Base-by-base conservation (phyloP, 495 filamentous ascomycete species). In the Penicillium desertorum region DNA sequence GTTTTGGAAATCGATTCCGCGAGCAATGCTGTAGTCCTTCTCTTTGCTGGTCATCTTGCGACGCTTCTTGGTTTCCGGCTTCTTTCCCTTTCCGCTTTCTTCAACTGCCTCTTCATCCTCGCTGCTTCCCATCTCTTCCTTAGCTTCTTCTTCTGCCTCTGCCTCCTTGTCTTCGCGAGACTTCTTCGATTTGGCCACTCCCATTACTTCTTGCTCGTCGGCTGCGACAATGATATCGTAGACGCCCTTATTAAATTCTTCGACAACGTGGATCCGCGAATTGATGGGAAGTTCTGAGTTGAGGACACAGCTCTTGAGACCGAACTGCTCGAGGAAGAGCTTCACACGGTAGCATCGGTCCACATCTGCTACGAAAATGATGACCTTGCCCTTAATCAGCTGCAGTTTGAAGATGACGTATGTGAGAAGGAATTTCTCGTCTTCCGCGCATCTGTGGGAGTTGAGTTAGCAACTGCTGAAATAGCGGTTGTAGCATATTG, bases 151-250 rank as follows among this genome's bases (percentile, higher is more conserved):
- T 19, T 56, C 45, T 19, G 54, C 57, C 6, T 34, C 43, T 36
- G 34, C 51, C 12, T 63, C 58, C 12, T 62, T 57, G n/a, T 57
- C 57, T 8, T 67, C 68, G 32, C 62, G 60, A 11, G 61, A 52
- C 50, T 72, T 76, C 59, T 69, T 69, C 50, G 67, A 81, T 70
- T 62, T 80, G 66, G 65, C 83, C 5, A 48, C 57, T 4, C 89
- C 89, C 52, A 96, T 65, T 5, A 95, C 79, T 68, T 96, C 92
- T 66, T 89, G 86, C 69, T 98, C 94, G 67, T 98, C 94, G 0
- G 90, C 89, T 5, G 94, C 94, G 63, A 99, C 92, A 56, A 99
- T 91, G 58, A 98, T 96, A 60, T 98, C 93, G 75, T 98, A 99
- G 22, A 94, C 83, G 41, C 87, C 88, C 77, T 90, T 89, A 76